These are phyloP conservation scores for Lonicera japonica DNA, from an alignment of 129 eudicot genomes.

Conservation along the genomic window DNA sequence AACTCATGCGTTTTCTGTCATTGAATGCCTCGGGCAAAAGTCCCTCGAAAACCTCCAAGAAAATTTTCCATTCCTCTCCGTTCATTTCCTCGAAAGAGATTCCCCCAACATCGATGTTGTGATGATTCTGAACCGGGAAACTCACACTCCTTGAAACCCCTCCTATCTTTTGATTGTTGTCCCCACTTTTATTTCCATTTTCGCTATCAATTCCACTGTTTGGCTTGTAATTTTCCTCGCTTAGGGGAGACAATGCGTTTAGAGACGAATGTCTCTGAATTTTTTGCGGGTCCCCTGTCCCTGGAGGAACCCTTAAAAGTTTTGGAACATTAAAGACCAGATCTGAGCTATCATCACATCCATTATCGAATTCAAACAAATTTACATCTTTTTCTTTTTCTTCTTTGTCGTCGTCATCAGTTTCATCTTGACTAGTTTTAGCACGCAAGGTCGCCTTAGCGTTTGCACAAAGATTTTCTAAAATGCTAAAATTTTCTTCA, in stretches of 20 bases:
- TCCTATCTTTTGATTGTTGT: slow-evolving; percentile 16
- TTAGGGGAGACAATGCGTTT: slow-evolving; percentile 19
- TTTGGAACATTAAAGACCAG: slow-evolving; percentile 12
- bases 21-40: slow-evolving; percentile 73
- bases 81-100: slow-evolving; percentile 73
- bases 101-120: slow-evolving; percentile 35
- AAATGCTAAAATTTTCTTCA: slow-evolving; percentile 62
- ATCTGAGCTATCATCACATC: slow-evolving; percentile 28
- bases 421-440: slow-evolving; percentile 6
- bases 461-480: slow-evolving; percentile 56
- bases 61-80: slow-evolving; percentile 61
- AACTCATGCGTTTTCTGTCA: slow-evolving; percentile 52
- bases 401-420: slow-evolving; percentile 4
- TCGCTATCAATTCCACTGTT: slow-evolving; percentile 1
- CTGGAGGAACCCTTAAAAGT: slow-evolving; percentile 11
- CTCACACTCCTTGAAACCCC: slow-evolving; percentile 47
- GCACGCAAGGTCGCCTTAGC: slow-evolving; percentile 28
- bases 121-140: slow-evolving; percentile 41
- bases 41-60: slow-evolving; percentile 63
- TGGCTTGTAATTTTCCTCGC: slow-evolving; percentile 18
- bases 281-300: slow-evolving; percentile 38
- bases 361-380: slow-evolving; percentile 51
- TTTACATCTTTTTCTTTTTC: slow-evolving; percentile 32
- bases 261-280: slow-evolving; percentile 32
- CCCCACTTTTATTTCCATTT: slow-evolving; percentile 10